Base-by-base conservation (phyloP, 305 asterid species). In the Solanum hybrid region DNA sequence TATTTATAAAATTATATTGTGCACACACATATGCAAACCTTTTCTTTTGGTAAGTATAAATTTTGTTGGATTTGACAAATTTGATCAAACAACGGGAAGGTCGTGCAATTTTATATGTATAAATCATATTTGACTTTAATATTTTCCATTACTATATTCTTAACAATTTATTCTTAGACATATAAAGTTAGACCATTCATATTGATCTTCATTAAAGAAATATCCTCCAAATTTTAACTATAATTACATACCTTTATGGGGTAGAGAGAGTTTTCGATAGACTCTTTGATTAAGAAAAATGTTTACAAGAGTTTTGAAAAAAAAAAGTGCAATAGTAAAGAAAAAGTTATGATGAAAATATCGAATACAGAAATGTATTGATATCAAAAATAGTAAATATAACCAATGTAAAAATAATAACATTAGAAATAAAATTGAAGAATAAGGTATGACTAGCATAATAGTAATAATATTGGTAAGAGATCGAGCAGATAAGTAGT, bases 401-500 rank as follows among this genome's bases (percentile, higher is more conserved):
- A 4, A 10, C 75, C 7, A 10, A 2, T n/a, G 31, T 69, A 69
- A 69, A 10, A 24, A 10, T 2, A 69, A 64, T n/a, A 69, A 66
- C 7, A 10, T 0, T 10, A 66, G 0, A 2, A 66, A 56, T 56
- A 56, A 56, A 0, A 60, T 60, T 69, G 6, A 24, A 2, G 29
- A 69, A 69, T 24, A n/a, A 69, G 31, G 0, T 69, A n/a, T 1
- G 0, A 2, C 31, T 69, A 24, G 15, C 15, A 69, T 69, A 24
- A 10, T 10, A 24, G 15, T 69, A 19, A 60, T 7, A 19, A 17
- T 60, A 60, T 19, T 60, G 11, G 0, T 19, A 60, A 60, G 26
- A 0, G 0, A 60, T 60, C 71, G 1, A 60, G 0, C 0, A 60
- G 1, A 60, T 60, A 19, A 0, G 5, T 60, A 2, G 1, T 60